Evolutionary conservation across 1,284 basidiomycete species (phyloP), one percentile per base, ranked within the genome.

Genomic region (Serendipita sp.): DNA sequence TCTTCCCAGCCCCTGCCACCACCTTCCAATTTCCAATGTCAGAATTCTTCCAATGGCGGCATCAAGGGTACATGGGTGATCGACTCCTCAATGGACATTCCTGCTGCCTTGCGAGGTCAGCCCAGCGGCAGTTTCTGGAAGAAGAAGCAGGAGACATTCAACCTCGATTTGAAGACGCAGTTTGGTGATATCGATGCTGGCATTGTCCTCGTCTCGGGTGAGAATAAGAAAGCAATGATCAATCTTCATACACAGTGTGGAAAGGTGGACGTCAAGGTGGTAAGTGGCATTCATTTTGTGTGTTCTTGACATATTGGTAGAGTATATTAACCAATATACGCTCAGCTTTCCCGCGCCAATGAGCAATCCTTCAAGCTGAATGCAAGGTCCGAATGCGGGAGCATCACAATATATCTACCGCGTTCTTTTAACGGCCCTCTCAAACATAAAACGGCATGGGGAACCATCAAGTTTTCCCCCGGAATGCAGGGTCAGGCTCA

Each of bases 31-130:
- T 58, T 26, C n/a, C 17, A 30, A n/a, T 8, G 53, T 32, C 26
- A 30, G n/a, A 58, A 58, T 35, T n/a, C 22, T 6, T 26, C 22
- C 30, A 38, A 12, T 38, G 53, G 53, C 10, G 3, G 22, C 15
- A 58, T 58, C 53, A 58, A 58, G 53, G 53, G 32, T 30, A 35
- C 32, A 3, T 58, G 53, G 53, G 53, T 58, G 10, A 58, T 58
- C 26, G 53, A 58, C 26, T 30, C 53, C 22, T 29, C 22, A 10
- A 58, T 58, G 22, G 26, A 35, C 6, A 35, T 58, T 10, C 53
- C 53, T 58, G 10, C 22, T 17, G 53, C 53, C 10, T 58, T 58
- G 3, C 45, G n/a, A 5, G 6, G n/a, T 6, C 45, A 49, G 45
- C 45, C 45, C 5, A 49, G 45, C 26, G 2, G 45, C n/a, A 38